phyloP scores from a whole-genome alignment of 2,329 filamentous ascomycete species.

The Cryoendolithus antarcticus region DNA sequence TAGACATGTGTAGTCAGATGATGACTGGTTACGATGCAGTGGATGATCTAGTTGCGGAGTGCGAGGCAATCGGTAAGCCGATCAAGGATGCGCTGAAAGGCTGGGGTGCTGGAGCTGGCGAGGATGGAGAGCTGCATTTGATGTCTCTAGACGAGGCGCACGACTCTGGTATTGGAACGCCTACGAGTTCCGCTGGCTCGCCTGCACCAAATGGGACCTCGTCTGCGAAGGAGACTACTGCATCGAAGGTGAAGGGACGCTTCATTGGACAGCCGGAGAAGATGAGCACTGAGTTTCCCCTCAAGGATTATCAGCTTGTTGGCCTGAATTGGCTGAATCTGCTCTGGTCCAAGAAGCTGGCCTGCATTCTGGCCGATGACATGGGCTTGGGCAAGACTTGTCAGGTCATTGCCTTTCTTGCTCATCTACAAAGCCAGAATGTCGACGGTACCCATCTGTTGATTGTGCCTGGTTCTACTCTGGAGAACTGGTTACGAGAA shows the following conservation, averaged over 20 bases:
- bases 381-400: conserved; percentile 95
- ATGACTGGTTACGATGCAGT: conserved; percentile 70
- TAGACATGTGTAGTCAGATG: conserved; percentile 59
- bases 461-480: conserved; percentile 82
- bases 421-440: conserved; percentile 61
- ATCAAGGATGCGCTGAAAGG: conserved; percentile 51
- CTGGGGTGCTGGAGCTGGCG: conserved; percentile 53
- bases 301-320: conserved; percentile 91
- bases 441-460: conserved; percentile 65
- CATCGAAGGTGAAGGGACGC: conserved; percentile 35
- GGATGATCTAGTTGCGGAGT: conserved; percentile 66
- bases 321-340: conserved; percentile 90
- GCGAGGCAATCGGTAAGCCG: conserved; percentile 59
- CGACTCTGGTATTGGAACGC: conserved; percentile 58
- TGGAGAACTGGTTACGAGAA: conserved; percentile 92
- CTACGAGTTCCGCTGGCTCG: conserved; percentile 26
- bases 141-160: conserved; percentile 42
- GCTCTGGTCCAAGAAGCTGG: conserved; percentile 65
- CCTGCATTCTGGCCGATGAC: conserved; percentile 89
- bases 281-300: conserved; percentile 62
- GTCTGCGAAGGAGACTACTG: conserved; percentile 22
- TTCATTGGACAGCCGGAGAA: conserved; percentile 56
- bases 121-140: conserved; percentile 48
- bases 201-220: conserved; percentile 14
- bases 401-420: conserved; percentile 85